A percentile compares a stretch with the other conserved stretches of the same genome.
phyloP scores from a whole-genome alignment of 768 basidiomycete species.

The Hemileccinum rubropunctum region DNA sequence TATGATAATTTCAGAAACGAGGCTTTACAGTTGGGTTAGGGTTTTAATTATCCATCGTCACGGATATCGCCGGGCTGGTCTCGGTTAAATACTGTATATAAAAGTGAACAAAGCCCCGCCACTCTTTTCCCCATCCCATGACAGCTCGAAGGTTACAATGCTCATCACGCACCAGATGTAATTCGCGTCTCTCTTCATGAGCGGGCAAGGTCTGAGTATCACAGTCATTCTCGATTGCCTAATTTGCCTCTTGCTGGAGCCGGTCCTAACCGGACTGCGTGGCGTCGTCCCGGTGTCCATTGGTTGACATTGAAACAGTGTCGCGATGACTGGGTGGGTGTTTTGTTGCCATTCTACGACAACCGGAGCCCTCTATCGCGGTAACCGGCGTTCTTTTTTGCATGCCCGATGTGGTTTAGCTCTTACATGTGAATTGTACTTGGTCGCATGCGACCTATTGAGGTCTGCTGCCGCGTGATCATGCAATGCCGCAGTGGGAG shows the following conservation, averaged over 20 bases:
- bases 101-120: too few relatives aligned
- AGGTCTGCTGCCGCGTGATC: too few relatives aligned
- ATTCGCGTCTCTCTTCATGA: conserved; percentile 17
- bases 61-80: too few relatives aligned
- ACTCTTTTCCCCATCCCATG: background rate
- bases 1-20: too few relatives aligned
- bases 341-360: background rate
- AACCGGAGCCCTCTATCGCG: conserved; percentile 8
- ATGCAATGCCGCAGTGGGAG: too few relatives aligned
- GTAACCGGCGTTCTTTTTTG: background rate
- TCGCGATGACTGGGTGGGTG: conserved; percentile 16
- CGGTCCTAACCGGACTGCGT: conserved; percentile 16
- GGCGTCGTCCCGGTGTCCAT: background rate
- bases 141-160: conserved; percentile 17
- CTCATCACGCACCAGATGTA: conserved; percentile 16
- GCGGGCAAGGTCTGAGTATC: conserved; percentile 27
- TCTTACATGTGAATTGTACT: too few relatives aligned
- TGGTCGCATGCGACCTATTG: too few relatives aligned
- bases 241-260: conserved; percentile 16
- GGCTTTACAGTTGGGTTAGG: too few relatives aligned
- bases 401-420: too few relatives aligned
- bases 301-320: conserved; percentile 11
- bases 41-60: too few relatives aligned
- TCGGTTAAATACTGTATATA: too few relatives aligned
- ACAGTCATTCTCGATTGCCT: conserved; percentile 19